Evolutionary conservation across 441 rosid species (phyloP).

Genomic region (Populus trichocarpa): DNA sequence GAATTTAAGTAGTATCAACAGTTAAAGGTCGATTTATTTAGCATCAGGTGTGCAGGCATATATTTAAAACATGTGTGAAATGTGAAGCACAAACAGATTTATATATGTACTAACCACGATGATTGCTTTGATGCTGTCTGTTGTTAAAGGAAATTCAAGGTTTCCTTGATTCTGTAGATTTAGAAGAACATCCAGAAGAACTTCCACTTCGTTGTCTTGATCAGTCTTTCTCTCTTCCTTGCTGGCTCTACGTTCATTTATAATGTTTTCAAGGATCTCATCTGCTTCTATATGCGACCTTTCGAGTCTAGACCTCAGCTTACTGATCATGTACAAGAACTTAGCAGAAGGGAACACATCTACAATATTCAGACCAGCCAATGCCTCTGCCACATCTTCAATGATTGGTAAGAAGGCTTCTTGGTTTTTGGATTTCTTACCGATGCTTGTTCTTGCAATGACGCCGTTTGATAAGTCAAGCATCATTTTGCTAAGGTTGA

Average conservation of each 20-base stretch:
- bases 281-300: slow-evolving; percentile 5
- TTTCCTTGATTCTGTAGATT: background rate
- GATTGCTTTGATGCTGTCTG: background rate
- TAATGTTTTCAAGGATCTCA: background rate
- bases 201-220: background rate
- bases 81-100: too few relatives aligned
- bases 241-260: background rate
- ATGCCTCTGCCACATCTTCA: background rate
- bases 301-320: background rate
- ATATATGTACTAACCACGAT: background rate
- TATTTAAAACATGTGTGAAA: too few relatives aligned
- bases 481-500: background rate
- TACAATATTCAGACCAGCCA: background rate
- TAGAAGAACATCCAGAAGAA: slow-evolving; percentile 7
- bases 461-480: background rate
- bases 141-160: background rate
- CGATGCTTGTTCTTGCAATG: slow-evolving; percentile 1
- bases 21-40: too few relatives aligned
- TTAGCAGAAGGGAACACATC: background rate
- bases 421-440: background rate
- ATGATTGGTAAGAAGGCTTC: background rate
- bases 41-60: too few relatives aligned
- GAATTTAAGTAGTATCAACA: too few relatives aligned
- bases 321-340: background rate
- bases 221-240: too few relatives aligned